phyloP scores from a whole-genome alignment of 306 rosid genomes.

The Canavalia gladiata region DNA sequence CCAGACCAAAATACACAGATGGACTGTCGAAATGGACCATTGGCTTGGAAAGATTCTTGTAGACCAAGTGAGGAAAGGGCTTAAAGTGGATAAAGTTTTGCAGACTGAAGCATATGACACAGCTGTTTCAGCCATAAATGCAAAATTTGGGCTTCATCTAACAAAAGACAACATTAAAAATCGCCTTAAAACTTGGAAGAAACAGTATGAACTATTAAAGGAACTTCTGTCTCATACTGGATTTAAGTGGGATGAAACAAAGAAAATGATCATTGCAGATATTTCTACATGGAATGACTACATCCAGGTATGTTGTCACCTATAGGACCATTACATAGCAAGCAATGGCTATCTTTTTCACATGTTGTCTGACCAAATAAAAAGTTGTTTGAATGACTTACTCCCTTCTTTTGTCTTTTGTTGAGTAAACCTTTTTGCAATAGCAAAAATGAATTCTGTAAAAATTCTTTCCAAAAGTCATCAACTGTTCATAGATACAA shows the following conservation, averaged over 20 bases:
- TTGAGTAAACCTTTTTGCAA: constrained; percentile 2
- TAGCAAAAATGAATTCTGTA: background rate
- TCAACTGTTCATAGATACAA: background rate
- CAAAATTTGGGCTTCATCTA: constrained; percentile 57
- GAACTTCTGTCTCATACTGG: constrained; percentile 60
- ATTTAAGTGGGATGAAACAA: constrained; percentile 66
- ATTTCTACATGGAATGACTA: constrained; percentile 64
- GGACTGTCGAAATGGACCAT: constrained; percentile 70
- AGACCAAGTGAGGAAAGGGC: constrained; percentile 65
- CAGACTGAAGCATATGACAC: constrained; percentile 59
- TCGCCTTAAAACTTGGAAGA: constrained; percentile 69
- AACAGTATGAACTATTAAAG: constrained; percentile 56
- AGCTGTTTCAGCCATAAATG: constrained; percentile 57
- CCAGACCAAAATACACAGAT: constrained; percentile 56
- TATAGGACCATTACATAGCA: constrained; percentile 14
- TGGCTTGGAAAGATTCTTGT: constrained; percentile 64
- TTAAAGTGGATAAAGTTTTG: constrained; percentile 59
- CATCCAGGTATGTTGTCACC: constrained; percentile 57
- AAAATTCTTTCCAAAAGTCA: constrained; percentile 30
- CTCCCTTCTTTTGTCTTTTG: constrained; percentile 3
- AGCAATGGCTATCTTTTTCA: background rate
- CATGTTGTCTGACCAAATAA: background rate
- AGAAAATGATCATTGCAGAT: constrained; percentile 59
- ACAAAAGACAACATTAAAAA: constrained; percentile 61
- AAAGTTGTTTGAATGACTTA: constrained; percentile 5